A percentile compares a stretch with the other conserved stretches of the same genome.
Evolutionary conservation across 2,329 filamentous ascomycete species (phyloP).

Genomic region (Phaeomoniella chlamydospora): DNA sequence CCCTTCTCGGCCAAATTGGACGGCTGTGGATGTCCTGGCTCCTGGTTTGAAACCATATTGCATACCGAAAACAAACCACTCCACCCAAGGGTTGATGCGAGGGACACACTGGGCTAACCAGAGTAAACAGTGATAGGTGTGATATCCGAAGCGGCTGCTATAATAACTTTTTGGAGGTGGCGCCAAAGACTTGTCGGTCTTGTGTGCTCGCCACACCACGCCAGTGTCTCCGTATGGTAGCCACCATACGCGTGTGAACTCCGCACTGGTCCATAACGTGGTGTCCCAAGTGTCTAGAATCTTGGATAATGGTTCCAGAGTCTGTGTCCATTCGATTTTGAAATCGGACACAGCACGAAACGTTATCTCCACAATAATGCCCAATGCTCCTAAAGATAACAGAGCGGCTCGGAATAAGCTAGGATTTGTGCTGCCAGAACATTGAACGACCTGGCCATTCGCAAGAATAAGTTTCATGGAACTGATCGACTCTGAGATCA

Average conservation of each 20-base stretch:
- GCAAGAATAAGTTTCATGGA: constrained; percentile 68
- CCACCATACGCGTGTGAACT: constrained; percentile 97
- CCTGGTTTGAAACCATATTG: constrained; percentile 75
- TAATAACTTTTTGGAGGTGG: constrained; percentile 60
- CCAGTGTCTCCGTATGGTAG: constrained; percentile 80
- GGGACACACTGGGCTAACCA: constrained; percentile 67
- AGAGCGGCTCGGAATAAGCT: constrained; percentile 81
- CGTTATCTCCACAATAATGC: constrained; percentile 81
- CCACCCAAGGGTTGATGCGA: constrained; percentile 68
- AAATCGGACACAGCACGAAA: constrained; percentile 68
- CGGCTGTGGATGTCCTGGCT: constrained; percentile 51
- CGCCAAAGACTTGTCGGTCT: constrained; percentile 48
- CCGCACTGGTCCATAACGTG: constrained; percentile 65
- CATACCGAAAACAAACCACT: constrained; percentile 96
- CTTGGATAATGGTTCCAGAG: constrained; percentile 53
- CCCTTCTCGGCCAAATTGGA: constrained; percentile 66
- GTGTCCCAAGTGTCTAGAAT: constrained; percentile 59
- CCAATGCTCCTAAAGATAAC: constrained; percentile 75
- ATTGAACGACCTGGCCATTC: constrained; percentile 59
- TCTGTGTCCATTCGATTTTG: constrained; percentile 77
- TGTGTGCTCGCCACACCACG: constrained; percentile 79
- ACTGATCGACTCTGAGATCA: constrained; percentile 66
- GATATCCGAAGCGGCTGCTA: constrained; percentile 66
- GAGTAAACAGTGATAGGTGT: constrained; percentile 83
- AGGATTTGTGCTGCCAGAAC: constrained; percentile 50